Conservation (phyloP, 108 stramenopile species). For the Cyclotella choctawhatcheeana region DNA sequence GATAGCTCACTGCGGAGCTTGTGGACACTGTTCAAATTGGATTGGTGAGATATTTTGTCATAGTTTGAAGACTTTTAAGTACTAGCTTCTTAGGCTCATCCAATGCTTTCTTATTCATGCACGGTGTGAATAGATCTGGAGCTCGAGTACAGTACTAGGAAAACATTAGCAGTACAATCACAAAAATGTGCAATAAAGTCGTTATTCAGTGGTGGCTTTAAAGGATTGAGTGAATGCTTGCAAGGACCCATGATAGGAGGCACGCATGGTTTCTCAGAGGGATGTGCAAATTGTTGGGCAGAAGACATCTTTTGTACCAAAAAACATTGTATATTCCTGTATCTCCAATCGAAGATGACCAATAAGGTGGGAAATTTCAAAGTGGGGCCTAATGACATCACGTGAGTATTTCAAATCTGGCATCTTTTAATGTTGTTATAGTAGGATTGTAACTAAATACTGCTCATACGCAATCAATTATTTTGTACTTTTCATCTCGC, state of each 20-base stretch:
- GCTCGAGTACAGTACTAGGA: conserved; percentile 29
- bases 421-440: neutral
- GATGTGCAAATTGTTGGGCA: conserved; percentile 43
- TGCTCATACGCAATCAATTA: too few relatives aligned
- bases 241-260: conserved; percentile 22
- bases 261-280: conserved; percentile 5
- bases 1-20: conserved; percentile 44
- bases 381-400: conserved; percentile 47
- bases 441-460: too few relatives aligned
- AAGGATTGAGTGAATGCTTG: conserved; percentile 20
- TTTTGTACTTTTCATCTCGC: neutral
- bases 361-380: conserved; percentile 47
- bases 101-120: too few relatives aligned
- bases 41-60: conserved; percentile 7
- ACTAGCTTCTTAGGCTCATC: too few relatives aligned
- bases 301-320: conserved; percentile 38
- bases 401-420: conserved; percentile 14
- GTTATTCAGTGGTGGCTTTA: conserved; percentile 10
- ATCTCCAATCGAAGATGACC: conserved; percentile 34
- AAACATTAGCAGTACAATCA: conserved; percentile 17
- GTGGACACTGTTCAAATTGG: conserved; percentile 39
- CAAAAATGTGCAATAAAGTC: conserved; percentile 24
- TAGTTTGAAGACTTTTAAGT: neutral
- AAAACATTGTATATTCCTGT: conserved; percentile 31
- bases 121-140: conserved; percentile 14